Base-by-base conservation (phyloP, 2,329 filamentous ascomycete species). In the Malbranchea cinnamomea region DNA sequence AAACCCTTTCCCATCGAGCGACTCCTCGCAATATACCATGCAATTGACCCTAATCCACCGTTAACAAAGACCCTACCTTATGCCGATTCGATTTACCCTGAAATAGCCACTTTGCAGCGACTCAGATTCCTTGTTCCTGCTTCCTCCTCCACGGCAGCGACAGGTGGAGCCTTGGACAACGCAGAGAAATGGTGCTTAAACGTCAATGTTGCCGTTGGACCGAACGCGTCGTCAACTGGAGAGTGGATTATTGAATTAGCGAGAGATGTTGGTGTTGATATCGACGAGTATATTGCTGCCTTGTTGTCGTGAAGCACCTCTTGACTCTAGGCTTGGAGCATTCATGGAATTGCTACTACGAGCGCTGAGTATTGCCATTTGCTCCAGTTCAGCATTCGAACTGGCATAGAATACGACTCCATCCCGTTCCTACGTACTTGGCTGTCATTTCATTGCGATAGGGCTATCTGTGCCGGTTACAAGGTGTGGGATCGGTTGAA, bases 111-210 rank as follows among this genome's bases (percentile, higher is more conserved):
- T 9, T 36, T 65, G 19, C 57, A 57, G 16, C 53, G 58, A 12
- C 36, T 65, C 19, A 52, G 61, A 16, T 47, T 65, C 5, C 49
- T 64, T n/a, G 54, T 62, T 0, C 56, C 57, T 10, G 48, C 56
- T 4, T 50, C 53, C 9, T 48, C 50, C 12, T 43, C 41, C 15
- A 46, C 50, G 16, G 50, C 40, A 28, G 46, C 45, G 6, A 41
- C 46, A 29, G 45, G 45, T 22, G 38, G 42, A 4, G 49, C 45
- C n/a, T 49, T 53, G 11, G 56, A 57, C 38, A 51, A 47, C 3
- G 53, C 51, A 4, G 60, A 59, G 37, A 63, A 60, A 31, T 65
- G 61, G 61, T 55, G 53, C 33, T 53, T 62, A 9, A 61, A 62
- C 45, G 54, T 63, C 5, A 56, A 53, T 13, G 31, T 38, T 11